Evolutionary conservation across 805 yeast genomes (phyloP).

Genomic region (Yamadazyma akitaensis): DNA sequence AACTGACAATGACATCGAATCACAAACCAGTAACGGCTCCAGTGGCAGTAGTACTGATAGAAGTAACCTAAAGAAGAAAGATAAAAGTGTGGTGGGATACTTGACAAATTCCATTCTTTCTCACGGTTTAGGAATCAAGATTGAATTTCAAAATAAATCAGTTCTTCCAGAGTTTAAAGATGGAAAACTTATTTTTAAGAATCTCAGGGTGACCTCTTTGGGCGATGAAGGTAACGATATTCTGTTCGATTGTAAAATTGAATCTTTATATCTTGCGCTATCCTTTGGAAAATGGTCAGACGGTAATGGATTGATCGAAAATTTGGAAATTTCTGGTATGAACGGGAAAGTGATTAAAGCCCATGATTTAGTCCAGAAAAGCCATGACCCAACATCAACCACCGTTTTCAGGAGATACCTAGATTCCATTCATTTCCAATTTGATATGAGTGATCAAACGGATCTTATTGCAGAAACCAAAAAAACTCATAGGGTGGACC

Average conservation of each 20-base stretch:
- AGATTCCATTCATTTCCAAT: slow-evolving; percentile 30
- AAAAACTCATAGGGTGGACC: slow-evolving; percentile 20
- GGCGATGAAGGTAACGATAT: slow-evolving; percentile 9
- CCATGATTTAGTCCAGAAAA: background rate
- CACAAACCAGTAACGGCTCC: background rate
- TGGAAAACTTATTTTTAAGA: slow-evolving; percentile 47
- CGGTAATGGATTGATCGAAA: slow-evolving; percentile 51
- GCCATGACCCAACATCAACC: slow-evolving; percentile 1
- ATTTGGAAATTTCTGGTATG: slow-evolving; percentile 47
- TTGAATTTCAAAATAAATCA: slow-evolving; percentile 37
- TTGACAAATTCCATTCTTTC: slow-evolving; percentile 36
- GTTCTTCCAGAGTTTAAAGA: slow-evolving; percentile 45
- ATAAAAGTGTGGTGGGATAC: slow-evolving; percentile 29
- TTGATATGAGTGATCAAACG: slow-evolving; percentile 28
- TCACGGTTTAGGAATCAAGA: slow-evolving; percentile 35
- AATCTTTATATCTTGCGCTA: slow-evolving; percentile 43
- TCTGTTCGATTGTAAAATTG: slow-evolving; percentile 35
- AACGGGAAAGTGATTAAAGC: slow-evolving; percentile 32
- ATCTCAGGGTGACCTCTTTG: slow-evolving; percentile 26
- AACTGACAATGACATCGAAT: slow-evolving; percentile 14
- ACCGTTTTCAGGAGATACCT: slow-evolving; percentile 21
- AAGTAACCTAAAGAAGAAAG: slow-evolving; percentile 5
- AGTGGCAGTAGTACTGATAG: background rate
- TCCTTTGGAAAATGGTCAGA: slow-evolving; percentile 55
- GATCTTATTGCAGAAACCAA: slow-evolving; percentile 11